phyloP scores from a whole-genome alignment of 495 filamentous ascomycete genomes.

The Penicillium argentinense region DNA sequence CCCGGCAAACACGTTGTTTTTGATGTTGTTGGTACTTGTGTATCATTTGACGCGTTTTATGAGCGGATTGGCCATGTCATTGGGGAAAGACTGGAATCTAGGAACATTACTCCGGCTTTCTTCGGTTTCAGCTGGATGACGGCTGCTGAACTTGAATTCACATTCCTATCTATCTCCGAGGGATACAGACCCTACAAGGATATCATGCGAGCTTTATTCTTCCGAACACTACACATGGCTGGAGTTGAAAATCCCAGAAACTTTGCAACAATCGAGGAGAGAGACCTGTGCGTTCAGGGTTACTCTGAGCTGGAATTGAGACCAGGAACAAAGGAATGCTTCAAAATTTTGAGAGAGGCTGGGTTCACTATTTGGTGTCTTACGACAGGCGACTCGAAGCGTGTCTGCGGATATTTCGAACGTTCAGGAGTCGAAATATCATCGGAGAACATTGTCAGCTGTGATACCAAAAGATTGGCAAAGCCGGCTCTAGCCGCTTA shows the following conservation, averaged over 20 bases:
- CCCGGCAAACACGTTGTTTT: constrained; percentile 40
- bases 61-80: constrained; percentile 26
- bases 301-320: constrained; percentile 33
- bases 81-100: constrained; percentile 26
- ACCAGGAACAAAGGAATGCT: constrained; percentile 28
- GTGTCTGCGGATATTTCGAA: constrained; percentile 42
- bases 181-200: constrained; percentile 36
- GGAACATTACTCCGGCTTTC: constrained; percentile 31
- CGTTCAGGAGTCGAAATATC: constrained; percentile 37
- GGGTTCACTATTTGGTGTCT: constrained; percentile 47
- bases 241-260: constrained; percentile 34
- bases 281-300: constrained; percentile 23
- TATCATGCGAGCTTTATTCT: constrained; percentile 38
- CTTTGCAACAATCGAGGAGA: constrained; percentile 38
- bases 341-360: constrained; percentile 26
- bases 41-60: constrained; percentile 40
- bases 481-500: constrained; percentile 38
- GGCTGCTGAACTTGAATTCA: constrained; percentile 42
- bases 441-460: constrained; percentile 38
- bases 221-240: constrained; percentile 37
- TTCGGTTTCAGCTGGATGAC: constrained; percentile 46
- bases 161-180: constrained; percentile 41
- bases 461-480: constrained; percentile 30
- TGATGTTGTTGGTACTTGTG: constrained; percentile 46
- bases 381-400: constrained; percentile 37